Conservation (phyloP, 768 basidiomycete species). For the Serendipita sp. region DNA sequence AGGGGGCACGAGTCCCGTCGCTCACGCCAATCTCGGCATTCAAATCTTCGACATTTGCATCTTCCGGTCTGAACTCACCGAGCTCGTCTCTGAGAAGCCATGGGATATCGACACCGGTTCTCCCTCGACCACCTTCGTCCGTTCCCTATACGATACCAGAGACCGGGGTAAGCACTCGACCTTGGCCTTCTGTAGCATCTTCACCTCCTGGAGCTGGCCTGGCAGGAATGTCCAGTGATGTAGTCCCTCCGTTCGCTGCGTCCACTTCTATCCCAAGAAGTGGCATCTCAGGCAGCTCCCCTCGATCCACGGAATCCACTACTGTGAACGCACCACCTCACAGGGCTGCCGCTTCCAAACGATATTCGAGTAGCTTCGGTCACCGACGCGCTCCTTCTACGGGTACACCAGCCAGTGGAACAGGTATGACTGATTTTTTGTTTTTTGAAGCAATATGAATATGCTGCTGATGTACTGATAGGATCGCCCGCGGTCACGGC, state of each 20-base stretch:
- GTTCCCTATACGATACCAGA: slow-evolving; percentile 5
- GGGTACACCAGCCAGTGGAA: slow-evolving; percentile 18
- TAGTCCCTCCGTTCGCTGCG: background rate
- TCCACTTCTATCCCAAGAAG: background rate
- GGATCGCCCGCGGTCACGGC: slow-evolving; percentile 16
- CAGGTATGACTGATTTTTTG: background rate
- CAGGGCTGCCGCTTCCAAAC: slow-evolving; percentile 41
- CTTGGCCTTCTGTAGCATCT: background rate
- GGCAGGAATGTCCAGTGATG: background rate
- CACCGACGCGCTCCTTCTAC: slow-evolving; percentile 42
- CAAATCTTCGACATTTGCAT: slow-evolving; percentile 1
- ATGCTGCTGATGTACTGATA: slow-evolving; percentile 10
- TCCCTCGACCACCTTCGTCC: slow-evolving; percentile 1
- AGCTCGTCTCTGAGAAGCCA: background rate
- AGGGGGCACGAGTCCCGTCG: background rate
- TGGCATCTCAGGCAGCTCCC: slow-evolving; percentile 15
- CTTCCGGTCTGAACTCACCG: background rate
- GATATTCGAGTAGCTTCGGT: slow-evolving; percentile 67
- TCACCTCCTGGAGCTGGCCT: background rate
- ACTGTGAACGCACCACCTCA: slow-evolving; percentile 28
- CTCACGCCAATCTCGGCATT: background rate
- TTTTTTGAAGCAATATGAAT: background rate
- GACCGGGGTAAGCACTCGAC: background rate
- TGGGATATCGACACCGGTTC: background rate
- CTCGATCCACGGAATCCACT: slow-evolving; percentile 25